Base-by-base conservation (phyloP, 768 basidiomycete genomes). In the Phanerochaete carnosa region DNA sequence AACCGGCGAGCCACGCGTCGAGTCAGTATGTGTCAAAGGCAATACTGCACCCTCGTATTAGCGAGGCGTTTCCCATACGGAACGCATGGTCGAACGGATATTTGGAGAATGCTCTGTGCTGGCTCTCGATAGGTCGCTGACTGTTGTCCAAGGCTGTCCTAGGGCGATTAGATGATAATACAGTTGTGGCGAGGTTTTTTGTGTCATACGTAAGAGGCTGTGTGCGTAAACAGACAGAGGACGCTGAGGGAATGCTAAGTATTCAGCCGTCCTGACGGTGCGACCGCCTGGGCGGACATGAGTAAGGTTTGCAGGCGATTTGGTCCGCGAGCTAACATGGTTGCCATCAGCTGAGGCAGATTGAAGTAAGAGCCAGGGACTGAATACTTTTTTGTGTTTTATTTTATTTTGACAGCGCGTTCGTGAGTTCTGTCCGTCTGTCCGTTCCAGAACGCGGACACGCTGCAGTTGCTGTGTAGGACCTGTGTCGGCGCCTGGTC, bases 381-480 rank as follows among this genome's bases (percentile, higher is more conserved):
- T 43, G 19, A 4, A 43, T 4, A 43, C 39, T 8, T 8, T n/a
- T n/a, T n/a, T n/a, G n/a, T n/a, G n/a, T n/a, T n/a, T n/a, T n/a
- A n/a, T n/a, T n/a, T n/a, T n/a, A n/a, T n/a, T n/a, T n/a, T 19
- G 8, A 7, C 4, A 8, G 19, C 19, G 39, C 39, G 39, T 7
- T 43, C 11, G 39, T 43, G 39, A 43, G 39, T 43, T 4, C 39
- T 43, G 39, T 43, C 39, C 19, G 39, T 4, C 8, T 9, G 39
- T 43, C 39, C 16, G 39, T 55, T 55, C 35, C 43, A 55, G 54
- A 55, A 39, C 54, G 23, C 26, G 26, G n/a, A 39, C 54, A 55
- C 54, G 54, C 54, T 55, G 54, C 54, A 39, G 35, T 12, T 37
- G 46, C 57, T 58, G 46, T 58, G 57, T 58, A 32, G 45, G 33